Evolutionary conservation across 1,284 basidiomycete genomes (phyloP).

Genomic region (Ustilago trichophora): DNA sequence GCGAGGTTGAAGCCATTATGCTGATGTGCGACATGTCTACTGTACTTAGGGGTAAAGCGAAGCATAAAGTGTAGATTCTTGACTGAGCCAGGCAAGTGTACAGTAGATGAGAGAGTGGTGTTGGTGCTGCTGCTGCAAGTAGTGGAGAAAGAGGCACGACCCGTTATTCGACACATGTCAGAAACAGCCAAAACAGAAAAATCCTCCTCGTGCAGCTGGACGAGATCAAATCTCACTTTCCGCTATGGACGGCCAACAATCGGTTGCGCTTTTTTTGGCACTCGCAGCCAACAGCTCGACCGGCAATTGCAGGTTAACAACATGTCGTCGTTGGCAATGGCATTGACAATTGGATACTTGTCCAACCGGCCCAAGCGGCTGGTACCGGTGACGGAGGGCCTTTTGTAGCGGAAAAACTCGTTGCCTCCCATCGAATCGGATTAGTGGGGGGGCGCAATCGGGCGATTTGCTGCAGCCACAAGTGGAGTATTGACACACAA

Average conservation of each 20-base stretch:
- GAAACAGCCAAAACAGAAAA: too few species aligned
- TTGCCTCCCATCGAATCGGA: too few species aligned
- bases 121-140: background rate
- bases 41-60: background rate
- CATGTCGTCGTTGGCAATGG: too few species aligned
- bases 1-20: background rate
- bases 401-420: too few species aligned
- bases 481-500: too few species aligned
- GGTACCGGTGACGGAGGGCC: background rate
- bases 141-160: background rate
- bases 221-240: background rate
- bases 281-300: too few species aligned
- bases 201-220: too few species aligned
- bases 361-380: slow-evolving; percentile 1
- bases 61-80: slow-evolving; percentile 24
- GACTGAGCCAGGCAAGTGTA: slow-evolving; percentile 10
- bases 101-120: too few species aligned
- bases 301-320: too few species aligned
- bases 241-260: background rate
- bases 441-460: background rate
- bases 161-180: slow-evolving; percentile 48
- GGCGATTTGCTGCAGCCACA: slow-evolving; percentile 15
- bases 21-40: slow-evolving; percentile 13
- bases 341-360: slow-evolving; percentile 4
- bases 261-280: too few species aligned